Conservation (phyloP, 371 early-diverging fungal species). For the Circinella umbellata region DNA sequence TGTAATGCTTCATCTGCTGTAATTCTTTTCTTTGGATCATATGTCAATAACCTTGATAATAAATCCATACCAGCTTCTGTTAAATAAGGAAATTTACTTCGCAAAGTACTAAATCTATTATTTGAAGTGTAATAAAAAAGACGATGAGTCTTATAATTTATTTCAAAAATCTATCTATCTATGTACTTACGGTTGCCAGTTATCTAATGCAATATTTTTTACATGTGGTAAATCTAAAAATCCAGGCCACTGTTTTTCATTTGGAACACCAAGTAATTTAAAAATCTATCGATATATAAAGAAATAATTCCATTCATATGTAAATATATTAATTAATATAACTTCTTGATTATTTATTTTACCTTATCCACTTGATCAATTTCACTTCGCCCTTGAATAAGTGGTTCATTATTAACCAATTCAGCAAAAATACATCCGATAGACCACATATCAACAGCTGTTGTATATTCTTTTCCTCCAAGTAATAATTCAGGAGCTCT, state of each 20-base stretch:
- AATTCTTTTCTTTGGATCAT: slow-evolving; percentile 89
- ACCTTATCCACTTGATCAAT: slow-evolving; percentile 82
- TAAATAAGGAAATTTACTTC: slow-evolving; percentile 69
- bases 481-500: slow-evolving; percentile 98
- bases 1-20: slow-evolving; percentile 84
- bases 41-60: slow-evolving; percentile 78
- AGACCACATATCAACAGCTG: slow-evolving; percentile 98
- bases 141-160: no score
- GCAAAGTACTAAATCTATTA: slow-evolving; percentile 52
- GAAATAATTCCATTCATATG: neutral
- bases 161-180: neutral
- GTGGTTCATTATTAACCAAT: slow-evolving; percentile 73
- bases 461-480: slow-evolving; percentile 91
- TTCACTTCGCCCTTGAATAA: slow-evolving; percentile 80
- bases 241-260: slow-evolving; percentile 77
- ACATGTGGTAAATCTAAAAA: slow-evolving; percentile 71
- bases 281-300: slow-evolving; percentile 57
- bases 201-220: slow-evolving; percentile 64
- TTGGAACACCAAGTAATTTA: slow-evolving; percentile 74
- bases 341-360: slow-evolving; percentile 8
- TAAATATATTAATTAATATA: neutral
- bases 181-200: slow-evolving; percentile 28
- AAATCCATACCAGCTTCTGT: slow-evolving; percentile 85
- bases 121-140: neutral
- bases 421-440: slow-evolving; percentile 96